Evolutionary conservation across 257 asterid species (phyloP).

Genomic region (Voacanga thouarsii): DNA sequence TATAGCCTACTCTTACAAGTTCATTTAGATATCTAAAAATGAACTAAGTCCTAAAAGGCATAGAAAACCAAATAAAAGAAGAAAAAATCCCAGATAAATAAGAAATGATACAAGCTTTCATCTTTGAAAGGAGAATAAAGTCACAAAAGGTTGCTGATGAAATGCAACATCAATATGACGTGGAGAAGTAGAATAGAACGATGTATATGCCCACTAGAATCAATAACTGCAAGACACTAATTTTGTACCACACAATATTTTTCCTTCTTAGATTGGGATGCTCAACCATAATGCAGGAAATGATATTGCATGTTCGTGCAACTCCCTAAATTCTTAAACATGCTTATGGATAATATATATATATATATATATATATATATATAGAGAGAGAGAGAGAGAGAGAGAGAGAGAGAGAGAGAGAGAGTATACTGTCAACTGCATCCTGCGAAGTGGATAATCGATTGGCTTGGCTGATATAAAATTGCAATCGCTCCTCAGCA

Average conservation of each 20-base stretch:
- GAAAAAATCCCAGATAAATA: neutral
- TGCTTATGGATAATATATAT: neutral
- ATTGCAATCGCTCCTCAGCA: conserved; percentile 69
- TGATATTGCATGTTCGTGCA: neutral
- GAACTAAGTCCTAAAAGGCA: neutral
- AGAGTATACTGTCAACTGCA: conserved; percentile 66
- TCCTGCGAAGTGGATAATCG: conserved; percentile 59
- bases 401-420: neutral
- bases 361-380: too few species aligned
- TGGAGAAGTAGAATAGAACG: neutral
- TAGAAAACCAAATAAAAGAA: too few species aligned
- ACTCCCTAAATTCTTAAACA: neutral
- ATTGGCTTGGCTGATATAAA: conserved; percentile 66
- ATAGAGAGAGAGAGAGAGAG: too few species aligned
- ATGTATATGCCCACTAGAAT: neutral
- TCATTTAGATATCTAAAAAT: too few species aligned
- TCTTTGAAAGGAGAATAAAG: neutral
- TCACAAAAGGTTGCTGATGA: neutral
- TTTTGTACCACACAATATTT: neutral
- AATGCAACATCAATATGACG: neutral
- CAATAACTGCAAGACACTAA: neutral
- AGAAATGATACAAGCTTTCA: neutral
- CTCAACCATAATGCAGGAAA: neutral
- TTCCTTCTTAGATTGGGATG: neutral
- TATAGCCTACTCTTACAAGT: neutral